Evolutionary conservation across 164 flowering plant genomes (phyloP).

Genomic region (Tinospora cordifolia): DNA sequence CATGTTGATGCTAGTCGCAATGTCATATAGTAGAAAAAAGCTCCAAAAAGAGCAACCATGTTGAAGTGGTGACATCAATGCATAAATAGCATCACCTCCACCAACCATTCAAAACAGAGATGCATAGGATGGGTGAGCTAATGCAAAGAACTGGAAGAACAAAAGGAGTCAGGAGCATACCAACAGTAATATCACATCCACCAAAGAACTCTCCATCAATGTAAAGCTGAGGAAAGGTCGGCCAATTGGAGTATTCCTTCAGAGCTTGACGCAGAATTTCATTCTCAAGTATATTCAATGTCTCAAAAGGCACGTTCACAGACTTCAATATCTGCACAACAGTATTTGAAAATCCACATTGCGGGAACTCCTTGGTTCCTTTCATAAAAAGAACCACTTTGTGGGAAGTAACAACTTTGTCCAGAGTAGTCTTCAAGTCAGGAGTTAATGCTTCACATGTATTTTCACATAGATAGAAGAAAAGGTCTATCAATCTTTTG

Average conservation of each 20-base stretch:
- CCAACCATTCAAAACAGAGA: neutral
- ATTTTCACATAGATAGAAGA: neutral
- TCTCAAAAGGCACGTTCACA: conserved; percentile 69
- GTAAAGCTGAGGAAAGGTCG: conserved; percentile 94
- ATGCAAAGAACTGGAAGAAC: neutral
- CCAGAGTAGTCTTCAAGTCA: conserved; percentile 61
- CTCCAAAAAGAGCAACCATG: neutral
- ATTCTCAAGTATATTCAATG: conserved; percentile 77
- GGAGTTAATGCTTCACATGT: conserved; percentile 50
- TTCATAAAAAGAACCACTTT: conserved; percentile 88
- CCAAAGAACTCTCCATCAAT: conserved; percentile 91
- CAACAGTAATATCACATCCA: conserved; percentile 90
- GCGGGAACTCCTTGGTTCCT: conserved; percentile 86
- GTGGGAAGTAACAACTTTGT: conserved; percentile 63
- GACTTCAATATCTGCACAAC: conserved; percentile 77
- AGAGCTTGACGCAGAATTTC: conserved; percentile 75
- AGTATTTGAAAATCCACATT: conserved; percentile 88
- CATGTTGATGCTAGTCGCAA: neutral
- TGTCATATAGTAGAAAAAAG: neutral
- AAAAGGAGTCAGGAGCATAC: conserved; percentile 27
- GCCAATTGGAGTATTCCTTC: conserved; percentile 92
- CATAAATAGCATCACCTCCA: neutral
- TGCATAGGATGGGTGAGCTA: neutral
- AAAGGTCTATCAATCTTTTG: neutral
- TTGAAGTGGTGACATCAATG: neutral